Evolutionary conservation across 2,329 filamentous ascomycete genomes (phyloP), one percentile per base, ranked within the genome.

Genomic region (Fusarium sp.): DNA sequence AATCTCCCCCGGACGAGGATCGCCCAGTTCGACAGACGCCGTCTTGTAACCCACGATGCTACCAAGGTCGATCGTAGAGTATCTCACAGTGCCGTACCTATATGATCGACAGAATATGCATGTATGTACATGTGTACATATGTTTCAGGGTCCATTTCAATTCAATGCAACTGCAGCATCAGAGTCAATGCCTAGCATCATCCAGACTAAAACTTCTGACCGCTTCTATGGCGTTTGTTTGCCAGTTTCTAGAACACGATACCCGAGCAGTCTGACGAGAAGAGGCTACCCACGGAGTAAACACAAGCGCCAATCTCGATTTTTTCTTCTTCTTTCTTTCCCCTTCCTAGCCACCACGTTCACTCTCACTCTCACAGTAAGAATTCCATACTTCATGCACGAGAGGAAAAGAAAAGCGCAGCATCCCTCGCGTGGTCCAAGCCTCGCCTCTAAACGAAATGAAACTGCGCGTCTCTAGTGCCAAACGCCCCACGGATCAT

Each of bases 1-100:
- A 63, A 63, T 60, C 44, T 60, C 60, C 60, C 60, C 60, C 60
- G 45, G 60, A 51, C 60, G 56, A 64, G 55, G 49, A 63, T 64
- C 60, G 49, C 23, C 23, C 23, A 25, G 8, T 25, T 25, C 23
- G 8, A 25, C 23, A 21, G 39, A 7, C 49, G 41, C 32, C 38
- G 32, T 50, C 23, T 25, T 25, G 2, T 25, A 3, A 25, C 23
- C 23, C 23, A 25, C 23, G 23, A 25, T 25, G 8, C 8, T 7
- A 25, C 23, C 23, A 25, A 25, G 23, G 23, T 25, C 6, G 23
- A 25, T 25, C 23, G 11, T 8, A 19, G 49, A 57, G 59, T 62
- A 62, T 49, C 45, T 46, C 59, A 63, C 59, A 62, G 59, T 62
- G 59, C 44, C 54, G 39, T 25, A 5, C 19, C 19, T 57, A 29